Base-by-base conservation (phyloP, 1,284 basidiomycete genomes). In the Cystobasidiaceae sp. region DNA sequence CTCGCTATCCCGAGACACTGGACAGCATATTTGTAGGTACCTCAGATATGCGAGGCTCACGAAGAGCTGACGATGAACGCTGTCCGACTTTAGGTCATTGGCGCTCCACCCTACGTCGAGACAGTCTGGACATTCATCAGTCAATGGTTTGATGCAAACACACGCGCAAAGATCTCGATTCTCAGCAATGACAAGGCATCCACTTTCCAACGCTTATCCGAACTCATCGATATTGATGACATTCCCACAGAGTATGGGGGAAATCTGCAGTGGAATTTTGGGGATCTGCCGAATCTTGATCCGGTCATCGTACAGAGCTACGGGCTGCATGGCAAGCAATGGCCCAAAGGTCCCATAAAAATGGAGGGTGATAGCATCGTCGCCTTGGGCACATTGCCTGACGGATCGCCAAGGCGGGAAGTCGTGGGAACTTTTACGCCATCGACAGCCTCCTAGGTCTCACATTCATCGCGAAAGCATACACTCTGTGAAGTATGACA, bases 71-170 rank as follows among this genome's bases (percentile, higher is more conserved):
- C 21, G 0, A 9, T 7, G 23, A 21, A 1, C 27, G 15, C 3
- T 3, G 33, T 43, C 0, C n/a, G 2, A 3, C 52, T 56, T 52
- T 52, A 81, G 23, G 78, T 90, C 59, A 83, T 90, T 45, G 89
- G 89, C 67, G 84, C 86, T 0, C 88, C 88, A 0, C 78, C 82
- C 0, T 90, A 87, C 78, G 89, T 89, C 74, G 82, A 85, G 0
- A 87, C 85, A 0, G 79, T 88, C 21, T 59, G 59, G 28, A 11
- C n/a, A 15, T 61, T 46, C 51, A 64, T 64, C 50, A 54, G 39
- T 19, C 57, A 61, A 39, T 49, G 46, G 63, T 49, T 49, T 25
- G 52, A 68, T n/a, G 54, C 63, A 33, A 54, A 61, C 23, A 52
- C 43, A 11, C 49, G 52, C 28, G 48, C 49, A 13, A 55, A 68